Evolutionary conservation across 2,329 filamentous ascomycete species (phyloP), one percentile per base, ranked within the genome.

Genomic region (Fusarium veterinarium): DNA sequence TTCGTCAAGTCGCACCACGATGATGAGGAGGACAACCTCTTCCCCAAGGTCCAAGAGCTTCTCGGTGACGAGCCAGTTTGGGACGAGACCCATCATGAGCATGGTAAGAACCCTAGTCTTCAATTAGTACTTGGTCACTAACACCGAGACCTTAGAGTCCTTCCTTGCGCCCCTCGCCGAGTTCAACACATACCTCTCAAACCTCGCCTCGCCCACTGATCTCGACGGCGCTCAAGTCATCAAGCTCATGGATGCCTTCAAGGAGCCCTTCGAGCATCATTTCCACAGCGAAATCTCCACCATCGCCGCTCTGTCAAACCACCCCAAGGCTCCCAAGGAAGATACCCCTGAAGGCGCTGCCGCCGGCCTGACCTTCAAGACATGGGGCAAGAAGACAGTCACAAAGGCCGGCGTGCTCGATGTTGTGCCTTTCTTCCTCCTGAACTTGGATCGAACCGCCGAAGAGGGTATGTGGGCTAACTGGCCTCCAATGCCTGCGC

Each of bases 401-500:
- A 87, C 84, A 52, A 90, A 90, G 80, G 89, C 88, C 1, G 88
- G 88, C 33, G 83, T 86, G 41, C 82, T 85, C 23, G 89, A 91
- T 66, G 89, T 90, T 0, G 86, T 92, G 20, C 89, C 90, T 3
- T 91, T 92, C 75, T 91, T 92, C 81, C 77, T 92, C 62, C 79
- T 91, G 71, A 92, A 92, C 76, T 80, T 91, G 28, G 91, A 92
- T 78, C 80, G 83, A 45, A 89, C 86, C 6, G 84, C 82, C 19
- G 91, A 92, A 79, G 86, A 86, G 10, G 89, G 89, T 30, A 78
- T 85, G 75, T 91, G 90, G 89, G 84, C 83, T 17, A 85, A 86
- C 73, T 92, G 90, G 90, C 90, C 90, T 48, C 89, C 90, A 1
- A 91, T 92, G 83, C 90, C 90, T 2, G 84, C 83, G 9, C 86